Evolutionary conservation across 371 early-diverging fungal genomes (phyloP).

Genomic region (Phascolomyces articulosus): DNA sequence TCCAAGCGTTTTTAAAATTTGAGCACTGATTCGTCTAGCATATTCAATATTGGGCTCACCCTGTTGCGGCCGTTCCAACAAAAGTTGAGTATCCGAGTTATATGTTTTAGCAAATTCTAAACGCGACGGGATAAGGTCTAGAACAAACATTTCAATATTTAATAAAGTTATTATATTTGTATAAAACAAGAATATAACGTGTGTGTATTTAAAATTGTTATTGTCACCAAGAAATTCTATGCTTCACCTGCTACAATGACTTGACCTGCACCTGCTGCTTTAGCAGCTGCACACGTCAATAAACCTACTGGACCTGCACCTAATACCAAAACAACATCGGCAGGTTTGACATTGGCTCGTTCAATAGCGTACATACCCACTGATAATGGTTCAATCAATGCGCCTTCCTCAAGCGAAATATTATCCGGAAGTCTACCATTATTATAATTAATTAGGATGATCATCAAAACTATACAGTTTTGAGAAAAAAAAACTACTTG

Average conservation of each 20-base stretch:
- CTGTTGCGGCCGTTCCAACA: conserved; percentile 28
- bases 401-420: conserved; percentile 60
- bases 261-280: conserved; percentile 51
- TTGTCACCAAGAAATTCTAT: neutral
- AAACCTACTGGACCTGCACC: conserved; percentile 51
- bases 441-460: no score
- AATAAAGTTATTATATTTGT: neutral
- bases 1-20: conserved; percentile 20
- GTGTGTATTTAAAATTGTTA: neutral
- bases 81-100: conserved; percentile 33
- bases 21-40: conserved; percentile 28
- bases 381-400: conserved; percentile 47
- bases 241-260: conserved; percentile 37
- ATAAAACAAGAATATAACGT: no score
- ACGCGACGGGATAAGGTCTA: conserved; percentile 29
- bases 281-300: conserved; percentile 48
- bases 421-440: conserved; percentile 41
- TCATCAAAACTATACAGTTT: no score
- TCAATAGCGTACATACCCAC: conserved; percentile 53
- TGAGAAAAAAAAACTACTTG: conserved; percentile 13
- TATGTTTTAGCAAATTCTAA: conserved; percentile 52
- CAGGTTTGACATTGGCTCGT: conserved; percentile 63
- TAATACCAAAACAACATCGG: conserved; percentile 59
- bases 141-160: neutral
- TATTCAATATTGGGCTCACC: conserved; percentile 45